Evolutionary conservation across 306 rosid genomes (phyloP), one percentile per base, ranked within the genome.

Genomic region (Luffa aegyptiaca): DNA sequence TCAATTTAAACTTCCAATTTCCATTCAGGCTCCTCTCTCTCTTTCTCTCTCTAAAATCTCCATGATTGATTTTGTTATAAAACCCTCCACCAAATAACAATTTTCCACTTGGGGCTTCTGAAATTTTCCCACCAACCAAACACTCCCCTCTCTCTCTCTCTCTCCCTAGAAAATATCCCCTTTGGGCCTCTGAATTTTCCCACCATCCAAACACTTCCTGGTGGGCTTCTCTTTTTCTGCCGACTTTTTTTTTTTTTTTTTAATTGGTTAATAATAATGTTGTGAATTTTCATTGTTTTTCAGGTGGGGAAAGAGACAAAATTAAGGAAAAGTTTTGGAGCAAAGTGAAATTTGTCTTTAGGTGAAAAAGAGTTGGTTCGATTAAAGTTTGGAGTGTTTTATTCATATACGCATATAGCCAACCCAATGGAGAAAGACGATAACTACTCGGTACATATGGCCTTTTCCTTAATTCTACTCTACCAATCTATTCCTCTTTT

Each of bases 391-490:
- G 39, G 52, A 36, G 18, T 18, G 31, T 70, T 44, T 8, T 70
- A 4, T n/a, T 16, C 69, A 62, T 77, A 61, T 77, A 83, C 79
- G 84, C 71, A 72, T 53, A 80, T 69, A 82, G 82, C 77, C 83
- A 26, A 21, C 21, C 42, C 41, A 46, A 93, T 91, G 93, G 98
- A 93, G 81, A 90, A 93, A 87, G 88, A 88, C 79, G 88, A 85
- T 49, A 81, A 86, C 90, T 88, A 83, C 86, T 80, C 97, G 90
- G 98, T 93, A 82, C 68, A 42, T 41, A 59, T 41, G 49, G 51
- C 56, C 31, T 39, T 41, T 68, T 31, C 21, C 51, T 12, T 26
- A 26, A 26, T 26, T 78, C 58, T 8, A 21, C 0, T 48, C 4
- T 48, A 48, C 3, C 69, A 18, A 80, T 64, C 63, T 62, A 26